Conservation (phyloP, 1,139 yeast genomes). For the Taphrina pruni region DNA sequence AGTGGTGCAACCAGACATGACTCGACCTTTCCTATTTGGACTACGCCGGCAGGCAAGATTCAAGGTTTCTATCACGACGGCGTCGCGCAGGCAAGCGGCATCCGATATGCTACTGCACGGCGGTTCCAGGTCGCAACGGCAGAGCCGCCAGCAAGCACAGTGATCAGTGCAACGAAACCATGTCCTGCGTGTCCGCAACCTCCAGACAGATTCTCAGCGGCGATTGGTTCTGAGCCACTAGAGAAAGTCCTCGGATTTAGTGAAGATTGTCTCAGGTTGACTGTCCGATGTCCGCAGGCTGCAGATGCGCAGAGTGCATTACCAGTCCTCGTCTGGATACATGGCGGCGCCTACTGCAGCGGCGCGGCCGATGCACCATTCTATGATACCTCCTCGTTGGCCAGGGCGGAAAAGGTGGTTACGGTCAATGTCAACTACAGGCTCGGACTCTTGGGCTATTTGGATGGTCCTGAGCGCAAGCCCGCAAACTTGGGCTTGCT, state of each 20-base stretch:
- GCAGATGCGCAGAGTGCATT: not conserved
- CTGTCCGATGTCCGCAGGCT: slow-evolving; percentile 1
- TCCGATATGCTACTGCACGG: slow-evolving; percentile 2
- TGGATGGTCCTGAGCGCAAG: not conserved
- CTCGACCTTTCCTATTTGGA: not conserved
- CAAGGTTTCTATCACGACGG: not conserved
- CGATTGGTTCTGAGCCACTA: not conserved
- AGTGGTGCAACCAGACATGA: not conserved
- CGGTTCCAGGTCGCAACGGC: slow-evolving; percentile 10
- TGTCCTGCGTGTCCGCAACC: slow-evolving; percentile 15
- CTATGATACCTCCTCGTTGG: slow-evolving; percentile 1
- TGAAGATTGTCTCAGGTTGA: slow-evolving; percentile 17
- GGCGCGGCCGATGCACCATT: slow-evolving; percentile 14
- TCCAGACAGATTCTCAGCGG: not conserved
- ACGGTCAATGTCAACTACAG: slow-evolving; percentile 5
- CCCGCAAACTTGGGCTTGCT: slow-evolving; percentile 50
- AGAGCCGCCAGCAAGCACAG: not conserved
- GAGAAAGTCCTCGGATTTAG: not conserved
- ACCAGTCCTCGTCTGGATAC: slow-evolving; percentile 17
- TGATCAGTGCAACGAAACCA: not conserved
- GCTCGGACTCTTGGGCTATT: slow-evolving; percentile 16
- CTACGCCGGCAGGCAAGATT: slow-evolving; percentile 7
- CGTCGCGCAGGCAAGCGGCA: slow-evolving; percentile 16
- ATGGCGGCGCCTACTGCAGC: slow-evolving; percentile 10
- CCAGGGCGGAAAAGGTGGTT: not conserved